These are phyloP conservation scores for Tuber umbilicatum DNA, from an alignment of 495 filamentous ascomycete genomes.

Conservation along the genomic window DNA sequence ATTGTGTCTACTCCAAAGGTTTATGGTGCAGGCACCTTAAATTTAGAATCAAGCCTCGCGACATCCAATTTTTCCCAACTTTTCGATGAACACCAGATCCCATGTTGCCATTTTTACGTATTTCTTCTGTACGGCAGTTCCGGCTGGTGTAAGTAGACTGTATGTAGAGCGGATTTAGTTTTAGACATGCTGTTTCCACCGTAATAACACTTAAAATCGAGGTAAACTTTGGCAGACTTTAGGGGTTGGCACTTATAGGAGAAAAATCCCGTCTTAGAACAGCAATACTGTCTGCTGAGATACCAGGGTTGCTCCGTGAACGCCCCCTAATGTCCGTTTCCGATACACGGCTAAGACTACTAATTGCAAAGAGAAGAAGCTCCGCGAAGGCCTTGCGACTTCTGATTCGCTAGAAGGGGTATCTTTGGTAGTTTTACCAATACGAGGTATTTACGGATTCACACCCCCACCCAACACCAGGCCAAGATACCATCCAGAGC, in stretches of 20 bases:
- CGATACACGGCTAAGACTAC: no score
- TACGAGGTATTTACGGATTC: no score
- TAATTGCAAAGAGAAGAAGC: no score
- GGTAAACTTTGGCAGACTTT: background rate
- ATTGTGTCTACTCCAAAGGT: background rate
- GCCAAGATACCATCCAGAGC: no score
- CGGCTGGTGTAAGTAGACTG: no score
- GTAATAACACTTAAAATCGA: background rate
- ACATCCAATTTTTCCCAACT: background rate
- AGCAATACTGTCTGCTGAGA: no score
- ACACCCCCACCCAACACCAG: no score
- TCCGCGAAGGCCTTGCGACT: no score
- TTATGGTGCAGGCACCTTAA: background rate
- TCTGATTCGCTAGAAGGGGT: no score
- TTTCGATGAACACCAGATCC: background rate
- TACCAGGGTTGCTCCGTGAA: no score
- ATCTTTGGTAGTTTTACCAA: no score
- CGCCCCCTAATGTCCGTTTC: no score
- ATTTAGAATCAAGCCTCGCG: background rate
- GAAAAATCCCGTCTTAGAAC: background rate
- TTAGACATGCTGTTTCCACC: background rate
- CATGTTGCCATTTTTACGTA: background rate
- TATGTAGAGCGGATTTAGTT: background rate
- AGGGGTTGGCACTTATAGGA: background rate
- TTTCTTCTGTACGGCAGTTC: background rate